Evolutionary conservation across 495 filamentous ascomycete species (phyloP).

Genomic region (Aspergillus panamensis): DNA sequence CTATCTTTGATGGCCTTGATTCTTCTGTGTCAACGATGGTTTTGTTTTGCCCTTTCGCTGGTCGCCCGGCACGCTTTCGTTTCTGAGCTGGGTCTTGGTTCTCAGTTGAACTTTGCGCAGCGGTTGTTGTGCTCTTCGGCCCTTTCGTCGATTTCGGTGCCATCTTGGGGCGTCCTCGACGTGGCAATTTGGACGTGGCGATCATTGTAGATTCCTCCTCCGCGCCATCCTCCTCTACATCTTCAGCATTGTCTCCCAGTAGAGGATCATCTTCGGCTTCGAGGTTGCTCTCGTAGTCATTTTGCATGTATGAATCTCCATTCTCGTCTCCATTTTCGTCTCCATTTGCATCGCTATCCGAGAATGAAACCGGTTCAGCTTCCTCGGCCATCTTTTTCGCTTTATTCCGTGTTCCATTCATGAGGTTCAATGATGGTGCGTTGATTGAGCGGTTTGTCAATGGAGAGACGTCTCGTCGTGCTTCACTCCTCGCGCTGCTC

Average conservation of each 20-base stretch:
- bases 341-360: slow-evolving; percentile 35
- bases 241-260: slow-evolving; percentile 32
- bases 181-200: slow-evolving; percentile 15
- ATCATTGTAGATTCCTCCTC: slow-evolving; percentile 47
- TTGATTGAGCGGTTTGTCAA: slow-evolving; percentile 39
- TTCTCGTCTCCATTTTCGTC: slow-evolving; percentile 36
- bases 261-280: slow-evolving; percentile 28
- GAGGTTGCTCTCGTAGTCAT: slow-evolving; percentile 30
- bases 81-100: slow-evolving; percentile 19
- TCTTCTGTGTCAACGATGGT: slow-evolving; percentile 24
- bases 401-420: slow-evolving; percentile 38
- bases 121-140: slow-evolving; percentile 16
- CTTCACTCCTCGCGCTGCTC: slow-evolving; percentile 18
- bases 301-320: slow-evolving; percentile 18
- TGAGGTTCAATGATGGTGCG: slow-evolving; percentile 35
- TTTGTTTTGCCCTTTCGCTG: slow-evolving; percentile 28
- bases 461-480: slow-evolving; percentile 33
- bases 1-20: slow-evolving; percentile 36
- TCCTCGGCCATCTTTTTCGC: slow-evolving; percentile 31
- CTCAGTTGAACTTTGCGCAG: slow-evolving; percentile 12
- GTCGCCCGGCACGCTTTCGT: slow-evolving; percentile 33
- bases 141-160: slow-evolving; percentile 10
- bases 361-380: slow-evolving; percentile 27
- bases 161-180: slow-evolving; percentile 7
- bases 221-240: slow-evolving; percentile 54